A percentile compares a stretch with the other conserved stretches of the same genome.
Conservation (phyloP, 805 yeast genomes). For the Sugiyamaella valdiviana region DNA sequence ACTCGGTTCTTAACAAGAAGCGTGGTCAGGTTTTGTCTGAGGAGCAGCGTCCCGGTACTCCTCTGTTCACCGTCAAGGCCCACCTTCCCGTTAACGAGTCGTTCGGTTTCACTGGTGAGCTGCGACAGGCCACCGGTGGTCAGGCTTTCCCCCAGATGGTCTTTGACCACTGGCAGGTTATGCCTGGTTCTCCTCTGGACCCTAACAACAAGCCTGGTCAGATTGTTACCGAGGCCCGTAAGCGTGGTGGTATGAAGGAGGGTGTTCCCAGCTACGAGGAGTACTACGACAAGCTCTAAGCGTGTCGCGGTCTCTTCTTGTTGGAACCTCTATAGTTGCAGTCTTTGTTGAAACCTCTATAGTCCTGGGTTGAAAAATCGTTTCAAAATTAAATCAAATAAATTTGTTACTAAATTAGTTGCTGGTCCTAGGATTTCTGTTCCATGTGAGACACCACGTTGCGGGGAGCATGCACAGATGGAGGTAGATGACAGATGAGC, state of each 20-base stretch:
- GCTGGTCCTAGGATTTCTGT: no score
- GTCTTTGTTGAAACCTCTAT: no score
- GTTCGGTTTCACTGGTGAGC: constrained; percentile 99
- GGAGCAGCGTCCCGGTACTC: constrained; percentile 99
- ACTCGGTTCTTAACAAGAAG: constrained; percentile 94
- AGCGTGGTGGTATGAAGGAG: constrained; percentile 96
- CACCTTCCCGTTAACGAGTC: constrained; percentile 99
- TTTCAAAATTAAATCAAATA: not conserved
- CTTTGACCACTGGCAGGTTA: constrained; percentile 95
- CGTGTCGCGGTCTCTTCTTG: constrained; percentile 3
- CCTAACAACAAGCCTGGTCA: constrained; percentile 66
- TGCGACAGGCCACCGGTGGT: constrained; percentile 99
- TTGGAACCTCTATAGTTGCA: no score
- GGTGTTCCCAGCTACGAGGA: constrained; percentile 99
- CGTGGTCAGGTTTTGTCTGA: constrained; percentile 99
- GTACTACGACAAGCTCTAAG: constrained; percentile 53
- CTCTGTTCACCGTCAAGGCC: constrained; percentile 99
- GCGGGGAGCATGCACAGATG: no score
- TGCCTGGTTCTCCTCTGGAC: constrained; percentile 90
- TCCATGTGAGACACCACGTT: no score
- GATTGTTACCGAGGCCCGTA: constrained; percentile 66
- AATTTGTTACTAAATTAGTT: not conserved
- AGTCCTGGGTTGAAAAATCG: not conserved
- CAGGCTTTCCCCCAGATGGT: constrained; percentile 99
- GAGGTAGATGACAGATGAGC: not conserved